These are phyloP conservation scores for Sutorius eximius DNA, from an alignment of 1,284 basidiomycete genomes.

Conservation along the genomic window DNA sequence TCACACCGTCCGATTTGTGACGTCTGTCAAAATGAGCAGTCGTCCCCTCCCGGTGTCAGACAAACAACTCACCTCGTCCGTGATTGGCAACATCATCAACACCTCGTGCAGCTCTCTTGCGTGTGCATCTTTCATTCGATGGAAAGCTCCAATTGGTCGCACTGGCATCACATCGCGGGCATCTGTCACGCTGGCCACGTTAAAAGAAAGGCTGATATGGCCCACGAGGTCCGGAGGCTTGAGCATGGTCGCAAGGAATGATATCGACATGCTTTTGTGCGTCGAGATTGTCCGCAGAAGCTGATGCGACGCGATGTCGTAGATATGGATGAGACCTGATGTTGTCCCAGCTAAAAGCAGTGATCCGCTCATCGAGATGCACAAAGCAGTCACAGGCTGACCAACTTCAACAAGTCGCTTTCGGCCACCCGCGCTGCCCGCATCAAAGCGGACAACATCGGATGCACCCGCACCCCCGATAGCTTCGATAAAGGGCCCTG, in stretches of 20 bases:
- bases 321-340: slow-evolving; percentile 75
- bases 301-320: slow-evolving; percentile 90
- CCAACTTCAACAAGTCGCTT: slow-evolving; percentile 64
- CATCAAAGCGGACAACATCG: slow-evolving; percentile 67
- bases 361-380: slow-evolving; percentile 79
- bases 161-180: slow-evolving; percentile 61
- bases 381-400: slow-evolving; percentile 66
- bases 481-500: slow-evolving; percentile 58
- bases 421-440: slow-evolving; percentile 41
- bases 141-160: slow-evolving; percentile 66
- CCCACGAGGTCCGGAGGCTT: slow-evolving; percentile 83
- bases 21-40: slow-evolving; percentile 14
- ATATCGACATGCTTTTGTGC: slow-evolving; percentile 73
- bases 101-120: slow-evolving; percentile 69
- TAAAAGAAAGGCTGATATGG: slow-evolving; percentile 61
- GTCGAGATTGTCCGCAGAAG: slow-evolving; percentile 77
- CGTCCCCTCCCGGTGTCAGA: not conserved
- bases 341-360: slow-evolving; percentile 75
- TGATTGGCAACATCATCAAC: slow-evolving; percentile 54
- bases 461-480: slow-evolving; percentile 73
- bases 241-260: slow-evolving; percentile 72
- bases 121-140: slow-evolving; percentile 67
- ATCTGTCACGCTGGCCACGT: slow-evolving; percentile 44
- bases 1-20: slow-evolving; percentile 16
- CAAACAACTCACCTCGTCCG: slow-evolving; percentile 39